Percentiles rank a stretch among this genome's conserved stretches.
Evolutionary conservation across 345 rosid species (phyloP).

Genomic region (Physaria fendleri): DNA sequence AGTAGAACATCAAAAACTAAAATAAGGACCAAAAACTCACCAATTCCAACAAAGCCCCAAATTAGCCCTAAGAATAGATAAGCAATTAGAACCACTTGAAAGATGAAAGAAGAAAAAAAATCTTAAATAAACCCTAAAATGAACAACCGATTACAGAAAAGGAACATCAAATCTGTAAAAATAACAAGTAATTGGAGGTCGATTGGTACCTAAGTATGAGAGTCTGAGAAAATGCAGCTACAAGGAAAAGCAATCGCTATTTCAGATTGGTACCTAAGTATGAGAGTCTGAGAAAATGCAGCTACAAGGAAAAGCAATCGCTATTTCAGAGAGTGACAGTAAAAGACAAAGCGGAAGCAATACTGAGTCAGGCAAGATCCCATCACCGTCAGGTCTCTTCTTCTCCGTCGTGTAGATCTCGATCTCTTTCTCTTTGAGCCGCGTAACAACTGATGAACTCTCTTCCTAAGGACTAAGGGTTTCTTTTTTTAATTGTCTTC

Average conservation of each 20-base stretch:
- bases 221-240: slow-evolving; percentile 17
- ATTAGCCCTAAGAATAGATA: neutral
- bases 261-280: slow-evolving; percentile 12
- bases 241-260: no score
- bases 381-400: no score
- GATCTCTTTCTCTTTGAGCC: neutral
- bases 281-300: slow-evolving; percentile 18
- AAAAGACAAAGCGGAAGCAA: no score
- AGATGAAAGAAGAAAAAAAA: neutral
- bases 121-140: neutral
- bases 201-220: slow-evolving; percentile 13
- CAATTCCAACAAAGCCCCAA: slow-evolving; percentile 2
- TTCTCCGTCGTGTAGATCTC: no score
- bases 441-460: slow-evolving; percentile 31
- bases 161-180: neutral
- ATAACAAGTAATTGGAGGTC: neutral
- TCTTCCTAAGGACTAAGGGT: slow-evolving; percentile 19
- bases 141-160: slow-evolving; percentile 10
- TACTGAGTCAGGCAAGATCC: no score
- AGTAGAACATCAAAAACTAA: neutral
- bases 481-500: slow-evolving; percentile 16
- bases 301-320: no score
- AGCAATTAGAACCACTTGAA: neutral
- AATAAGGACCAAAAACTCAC: neutral
- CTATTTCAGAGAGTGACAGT: no score